Percentiles rank a stretch among this genome's conserved stretches.
phyloP scores from a whole-genome alignment of 345 rosid genomes.

The Melastoma malabathricum region DNA sequence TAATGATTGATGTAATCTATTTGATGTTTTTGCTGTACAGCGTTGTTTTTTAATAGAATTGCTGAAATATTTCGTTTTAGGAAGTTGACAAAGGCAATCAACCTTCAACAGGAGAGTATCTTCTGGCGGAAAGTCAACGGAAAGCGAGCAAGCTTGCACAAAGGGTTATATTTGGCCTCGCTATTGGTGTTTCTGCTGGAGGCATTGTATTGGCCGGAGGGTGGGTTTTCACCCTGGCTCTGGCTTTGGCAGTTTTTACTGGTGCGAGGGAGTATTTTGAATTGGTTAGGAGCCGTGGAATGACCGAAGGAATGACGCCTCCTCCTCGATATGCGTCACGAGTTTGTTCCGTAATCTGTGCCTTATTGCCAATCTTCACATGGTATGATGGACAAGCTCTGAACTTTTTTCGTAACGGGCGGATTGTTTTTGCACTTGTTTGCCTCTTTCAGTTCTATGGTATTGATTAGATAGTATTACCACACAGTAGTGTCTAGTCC shows the following conservation, averaged over 20 bases:
- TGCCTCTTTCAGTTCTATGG: background rate
- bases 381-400: constrained; percentile 35
- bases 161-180: constrained; percentile 67
- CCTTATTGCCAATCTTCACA: constrained; percentile 74
- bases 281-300: constrained; percentile 72
- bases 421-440: background rate
- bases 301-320: constrained; percentile 86
- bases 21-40: background rate
- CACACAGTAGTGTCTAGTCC: too few species aligned
- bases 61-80: constrained; percentile 29
- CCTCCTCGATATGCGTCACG: constrained; percentile 87
- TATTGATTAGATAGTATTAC: too few species aligned
- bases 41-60: background rate
- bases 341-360: constrained; percentile 72
- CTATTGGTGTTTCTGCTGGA: constrained; percentile 60
- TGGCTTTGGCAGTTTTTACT: constrained; percentile 57
- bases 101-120: constrained; percentile 19
- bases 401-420: background rate
- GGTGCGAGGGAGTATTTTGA: constrained; percentile 80
- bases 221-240: constrained; percentile 57
- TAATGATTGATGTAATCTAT: background rate
- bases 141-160: constrained; percentile 49
- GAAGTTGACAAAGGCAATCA: constrained; percentile 23
- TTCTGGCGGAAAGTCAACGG: constrained; percentile 21
- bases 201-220: constrained; percentile 79